Base-by-base conservation (phyloP, 2,329 filamentous ascomycete species). In the Xylaria sp. region DNA sequence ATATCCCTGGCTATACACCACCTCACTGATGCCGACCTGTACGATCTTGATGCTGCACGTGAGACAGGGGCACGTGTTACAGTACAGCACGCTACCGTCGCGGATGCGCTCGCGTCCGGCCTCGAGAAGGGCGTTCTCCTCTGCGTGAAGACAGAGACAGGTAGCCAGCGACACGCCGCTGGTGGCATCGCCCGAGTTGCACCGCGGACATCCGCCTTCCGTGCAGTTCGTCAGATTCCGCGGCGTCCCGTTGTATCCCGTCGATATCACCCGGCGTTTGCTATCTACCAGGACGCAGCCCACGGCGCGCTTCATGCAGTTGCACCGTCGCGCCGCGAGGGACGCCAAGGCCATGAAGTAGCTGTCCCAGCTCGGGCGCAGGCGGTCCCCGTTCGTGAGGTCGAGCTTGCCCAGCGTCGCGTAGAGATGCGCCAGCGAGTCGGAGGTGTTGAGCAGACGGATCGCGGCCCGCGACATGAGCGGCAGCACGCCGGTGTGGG, bases 41-140 rank as follows among this genome's bases (percentile, higher is more conserved):
- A 94, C 93, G 77, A 99, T 98, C 84, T 99, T 99, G 84, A 99
- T 97, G 76, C 94, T 97, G 81, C 96, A 99, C 2, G 96, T 99
- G 80, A 99, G 84, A 79, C 96, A 99, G 3, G 96, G 96, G 81
- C 96, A 99, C 74, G 94, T 98, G 79, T 98, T 93, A 81, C 94
- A 98, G 82, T 98, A 99, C 32, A 99, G 84, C 59, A 94, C 92
- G 46, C 92, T 89, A 4, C 91, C 92, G 65, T 93, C 91, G 23
- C 93, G 86, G 74, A 99, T 94, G 67, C 96, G 87, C 81, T 98
- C 96, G 75, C 96, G 86, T 0, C 96, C 96, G 23, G 96, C 96
- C 84, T 99, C 96, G 10, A 99, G 86, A 67, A 99, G 86, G 1
- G 96, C 96, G 80, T 99, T 99, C 82, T 99, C 96, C 83, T 99